Evolutionary conservation across 345 rosid genomes (phyloP), one percentile per base, ranked within the genome.

Genomic region (Moringa oleifera): DNA sequence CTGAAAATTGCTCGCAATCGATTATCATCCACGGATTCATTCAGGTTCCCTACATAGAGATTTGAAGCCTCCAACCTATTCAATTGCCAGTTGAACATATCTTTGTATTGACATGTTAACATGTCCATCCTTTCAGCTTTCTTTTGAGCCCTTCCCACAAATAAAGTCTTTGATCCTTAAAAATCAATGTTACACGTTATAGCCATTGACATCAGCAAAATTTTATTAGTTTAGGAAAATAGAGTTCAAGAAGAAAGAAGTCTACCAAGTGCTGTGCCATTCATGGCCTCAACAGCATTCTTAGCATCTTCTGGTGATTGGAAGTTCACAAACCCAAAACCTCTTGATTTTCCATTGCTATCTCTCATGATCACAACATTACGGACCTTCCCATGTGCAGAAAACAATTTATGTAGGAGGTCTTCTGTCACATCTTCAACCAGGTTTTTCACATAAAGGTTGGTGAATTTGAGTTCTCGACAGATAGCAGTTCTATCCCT

Each of bases 321-420:
- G 66, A 88, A 86, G 75, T 71, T 76, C 28, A 91, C 86, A 79
- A 86, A 86, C 25, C 97, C 94, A 64, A 88, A 91, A 25, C 91
- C 88, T 79, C 66, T 83, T 6, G 94, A 86, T 51, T 63, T 79
- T 47, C 93, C 89, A 18, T 73, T 67, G 20, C 31, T 62, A 71
- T 86, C 79, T 71, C 70, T 88, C 81, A 80, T 86, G 65, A 88
- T 76, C 37, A 71, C 78, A 57, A 63, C 86, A 67, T 71, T 85
- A 49, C 65, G 58, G 65, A 90, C 78, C 62, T 77, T 76, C 67
- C 95, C 95, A 56, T 64, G 78, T 7, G 53, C 79, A 51, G 90
- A 79, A 68, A 91, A 91, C 68, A 67, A 53, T n/a, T 67, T 70
- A 17, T 49, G 62, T 2, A 91, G 84, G 59, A 11, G 18, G 61